Conservation (phyloP, 2,329 filamentous ascomycete genomes). For the Hymenoscyphus infarciens region DNA sequence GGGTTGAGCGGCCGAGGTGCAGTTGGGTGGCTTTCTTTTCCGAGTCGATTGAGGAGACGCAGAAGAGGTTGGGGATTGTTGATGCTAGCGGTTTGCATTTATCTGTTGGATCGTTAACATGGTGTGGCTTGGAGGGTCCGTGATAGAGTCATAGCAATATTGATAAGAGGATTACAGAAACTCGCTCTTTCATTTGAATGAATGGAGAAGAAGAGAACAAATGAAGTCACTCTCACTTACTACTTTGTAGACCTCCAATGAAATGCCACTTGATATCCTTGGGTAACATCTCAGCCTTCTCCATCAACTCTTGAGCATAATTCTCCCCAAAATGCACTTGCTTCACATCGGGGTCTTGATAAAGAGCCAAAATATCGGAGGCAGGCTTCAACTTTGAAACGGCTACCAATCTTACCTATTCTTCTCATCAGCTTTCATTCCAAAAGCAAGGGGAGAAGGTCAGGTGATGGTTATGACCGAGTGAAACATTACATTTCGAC, state of each 20-base stretch:
- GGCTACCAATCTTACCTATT: conserved; percentile 78
- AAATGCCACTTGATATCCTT: conserved; percentile 86
- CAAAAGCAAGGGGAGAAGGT: not conserved
- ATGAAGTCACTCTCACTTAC: conserved; percentile 37
- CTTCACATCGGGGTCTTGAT: conserved; percentile 50
- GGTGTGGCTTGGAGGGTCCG: not conserved
- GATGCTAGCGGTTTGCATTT: conserved; percentile 84
- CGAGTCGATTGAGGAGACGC: conserved; percentile 85
- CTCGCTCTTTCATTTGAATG: not conserved
- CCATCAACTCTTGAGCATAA: conserved; percentile 83
- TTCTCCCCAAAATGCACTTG: conserved; percentile 93
- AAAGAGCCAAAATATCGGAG: conserved; percentile 82
- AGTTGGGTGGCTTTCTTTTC: conserved; percentile 82
- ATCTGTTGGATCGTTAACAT: conserved; percentile 45
- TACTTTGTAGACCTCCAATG: conserved; percentile 86
- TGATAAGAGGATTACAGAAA: not conserved
- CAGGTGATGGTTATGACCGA: conserved; percentile 8
- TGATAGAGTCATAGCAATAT: not conserved
- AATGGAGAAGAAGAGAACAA: not conserved
- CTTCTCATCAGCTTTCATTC: conserved; percentile 15
- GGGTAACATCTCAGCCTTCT: conserved; percentile 81
- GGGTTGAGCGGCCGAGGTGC: conserved; percentile 62
- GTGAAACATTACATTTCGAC: conserved; percentile 48
- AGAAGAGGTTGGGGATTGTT: conserved; percentile 83
- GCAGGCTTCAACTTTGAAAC: conserved; percentile 96